Percentiles rank a stretch among this genome's conserved stretches.
Evolutionary conservation across 2,329 filamentous ascomycete species (phyloP).

Genomic region (Leptographium lundbergii): DNA sequence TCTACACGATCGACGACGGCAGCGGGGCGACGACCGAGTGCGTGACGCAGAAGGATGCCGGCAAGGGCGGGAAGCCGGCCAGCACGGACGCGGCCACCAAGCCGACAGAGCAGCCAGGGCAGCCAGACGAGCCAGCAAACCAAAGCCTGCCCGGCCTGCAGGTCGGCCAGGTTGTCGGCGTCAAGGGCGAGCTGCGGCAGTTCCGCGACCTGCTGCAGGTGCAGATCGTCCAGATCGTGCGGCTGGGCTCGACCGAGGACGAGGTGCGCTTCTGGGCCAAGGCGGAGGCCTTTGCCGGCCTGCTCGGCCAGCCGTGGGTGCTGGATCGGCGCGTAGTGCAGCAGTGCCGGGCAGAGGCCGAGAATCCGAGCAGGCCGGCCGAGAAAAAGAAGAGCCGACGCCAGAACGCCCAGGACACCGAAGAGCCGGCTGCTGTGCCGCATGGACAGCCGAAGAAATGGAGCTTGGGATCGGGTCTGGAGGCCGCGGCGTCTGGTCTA

Average conservation of each 20-base stretch:
- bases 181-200: conserved; percentile 38
- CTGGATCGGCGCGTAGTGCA: conserved; percentile 35
- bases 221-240: conserved; percentile 35
- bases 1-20: conserved; percentile 53
- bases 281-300: conserved; percentile 33
- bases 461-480: neutral
- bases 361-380: conserved; percentile 12
- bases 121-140: conserved; percentile 7
- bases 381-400: neutral
- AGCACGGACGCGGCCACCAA: neutral
- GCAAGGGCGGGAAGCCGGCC: neutral
- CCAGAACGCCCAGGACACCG: neutral
- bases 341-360: conserved; percentile 34
- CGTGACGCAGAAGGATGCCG: conserved; percentile 4
- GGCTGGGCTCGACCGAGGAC: conserved; percentile 37
- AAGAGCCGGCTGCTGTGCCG: neutral
- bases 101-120: too few species aligned
- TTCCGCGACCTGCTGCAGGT: conserved; percentile 38
- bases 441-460: neutral
- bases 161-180: conserved; percentile 38
- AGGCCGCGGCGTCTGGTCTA: neutral
- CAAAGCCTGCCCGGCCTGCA: conserved; percentile 19
- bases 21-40: conserved; percentile 47
- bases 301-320: conserved; percentile 43
- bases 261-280: conserved; percentile 50